Base-by-base conservation (phyloP, 2,329 filamentous ascomycete genomes). In the Fusarium sp. region DNA sequence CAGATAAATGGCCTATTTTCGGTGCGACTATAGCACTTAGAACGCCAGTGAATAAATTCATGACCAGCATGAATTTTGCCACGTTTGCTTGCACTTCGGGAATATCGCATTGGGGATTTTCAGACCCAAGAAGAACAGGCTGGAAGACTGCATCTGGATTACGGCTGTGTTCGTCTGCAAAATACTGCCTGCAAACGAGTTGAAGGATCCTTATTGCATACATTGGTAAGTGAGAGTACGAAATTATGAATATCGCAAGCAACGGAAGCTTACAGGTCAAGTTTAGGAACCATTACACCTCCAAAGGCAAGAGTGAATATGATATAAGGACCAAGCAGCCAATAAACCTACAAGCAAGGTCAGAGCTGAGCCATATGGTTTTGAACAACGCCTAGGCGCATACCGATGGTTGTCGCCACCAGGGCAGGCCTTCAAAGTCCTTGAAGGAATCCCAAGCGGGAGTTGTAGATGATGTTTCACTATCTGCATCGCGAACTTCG, bases 291-390 rank as follows among this genome's bases (percentile, higher is more conserved):
- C 13, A 96, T 86, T 12, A 94, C 89, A 64, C 94, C 94, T 38
- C 96, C 96, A 81, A 96, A 96, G 0, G 95, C 95, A 61, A 97
- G 85, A 0, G 94, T 94, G 79, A 94, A 96, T 50, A 98, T 83
- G 63, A 93, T 87, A 82, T 95, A 96, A 2, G 95, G 93, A 0
- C 89, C 90, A 13, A 98, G 82, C 9, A 98, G 87, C 94, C 95
- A 98, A 82, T 88, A 94, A 59, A 97, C 89, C 93, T 94, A 69
- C 39, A 55, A 61, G 34, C 26, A 66, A 51, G 59, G 73, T 82
- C 73, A 81, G 77, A 70, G 48, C 62, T 56, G 38, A 38, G 51
- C 42, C 34, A 62, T 41, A 56, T 42, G 34, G 28, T 30, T 62
- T 66, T 45, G 28, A 34, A 34, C 30, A 28, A 22, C 57, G 52